Base-by-base conservation (phyloP, 495 filamentous ascomycete genomes). In the Penicillium coprophilum region DNA sequence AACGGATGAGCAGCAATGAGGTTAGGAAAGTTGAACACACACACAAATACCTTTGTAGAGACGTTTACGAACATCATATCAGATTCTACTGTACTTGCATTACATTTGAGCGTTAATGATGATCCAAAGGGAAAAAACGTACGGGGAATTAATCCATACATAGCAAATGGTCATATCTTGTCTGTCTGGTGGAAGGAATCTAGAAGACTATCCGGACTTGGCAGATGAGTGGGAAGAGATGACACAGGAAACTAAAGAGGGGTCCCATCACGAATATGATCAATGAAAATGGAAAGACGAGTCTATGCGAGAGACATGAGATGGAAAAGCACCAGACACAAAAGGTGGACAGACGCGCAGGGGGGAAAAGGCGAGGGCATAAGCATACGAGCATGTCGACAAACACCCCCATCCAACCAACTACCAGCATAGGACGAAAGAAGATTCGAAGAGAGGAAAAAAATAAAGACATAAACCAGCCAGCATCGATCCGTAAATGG, bases 391-490 rank as follows among this genome's bases (percentile, higher is more conserved):
- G 23, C 49, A 28, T 46, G 1, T 17, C 45, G 45, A 32, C 9
- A 43, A 57, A 39, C 24, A 44, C 15, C 47, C 47, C 36, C 43
- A 34, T 50, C 55, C 55, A 45, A 50, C 55, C 54, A 46, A 55
- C 32, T 47, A 55, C 31, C 50, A 50, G 36, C 17, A 46, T 27
- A 41, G 20, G 46, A 46, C 23, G 28, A 51, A 36, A 57, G 27
- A 50, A 57, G 21, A 46, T 44, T 30, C 1, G 28, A 53, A 47
- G 45, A 40, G 43, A 30, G 27, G n/a, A n/a, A 43, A 13, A 19
- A 41, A 50, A 21, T 21, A 56, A 56, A 34, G 23, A 58, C 47
- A 39, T 28, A 40, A 49, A 40, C 65, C 59, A 50, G 50, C 59
- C 63, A 45, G 38, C 38, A 53, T 53, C 45, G 41, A 57, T 54